phyloP scores from a whole-genome alignment of 805 yeast species.

The Citeromyces matritensis region DNA sequence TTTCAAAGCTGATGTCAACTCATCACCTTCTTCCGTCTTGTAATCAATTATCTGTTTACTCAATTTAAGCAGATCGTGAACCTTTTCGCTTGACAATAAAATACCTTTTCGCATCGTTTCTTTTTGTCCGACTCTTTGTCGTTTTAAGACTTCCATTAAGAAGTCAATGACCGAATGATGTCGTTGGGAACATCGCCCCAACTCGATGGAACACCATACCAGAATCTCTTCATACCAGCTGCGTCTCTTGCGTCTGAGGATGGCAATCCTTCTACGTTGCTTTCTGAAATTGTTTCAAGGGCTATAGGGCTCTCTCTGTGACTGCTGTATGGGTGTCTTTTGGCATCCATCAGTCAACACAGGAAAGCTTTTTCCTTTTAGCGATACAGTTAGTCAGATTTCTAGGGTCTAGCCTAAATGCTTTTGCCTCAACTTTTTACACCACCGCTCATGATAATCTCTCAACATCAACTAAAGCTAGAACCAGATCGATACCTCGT shows the following conservation, averaged over 20 bases:
- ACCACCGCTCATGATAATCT: too few species aligned
- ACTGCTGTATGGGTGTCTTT: too few species aligned
- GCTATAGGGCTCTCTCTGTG: too few species aligned
- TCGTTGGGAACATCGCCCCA: slow-evolving; percentile 72
- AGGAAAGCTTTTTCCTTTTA: too few species aligned
- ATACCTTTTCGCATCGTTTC: slow-evolving; percentile 30
- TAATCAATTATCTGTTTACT: slow-evolving; percentile 37
- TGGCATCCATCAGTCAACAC: too few species aligned
- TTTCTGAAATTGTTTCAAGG: too few species aligned
- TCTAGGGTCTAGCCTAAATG: too few species aligned
- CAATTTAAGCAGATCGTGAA: slow-evolving; percentile 28
- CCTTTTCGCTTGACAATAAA: slow-evolving; percentile 30
- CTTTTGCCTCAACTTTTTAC: too few species aligned
- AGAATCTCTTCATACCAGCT: slow-evolving; percentile 41
- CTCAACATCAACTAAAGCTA: too few species aligned
- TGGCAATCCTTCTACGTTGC: slow-evolving; percentile 27
- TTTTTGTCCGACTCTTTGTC: slow-evolving; percentile 26
- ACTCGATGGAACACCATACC: slow-evolving; percentile 35
- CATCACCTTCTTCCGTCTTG: slow-evolving; percentile 10
- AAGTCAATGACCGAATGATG: slow-evolving; percentile 60
- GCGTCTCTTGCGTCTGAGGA: slow-evolving; percentile 43
- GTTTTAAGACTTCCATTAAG: slow-evolving; percentile 32
- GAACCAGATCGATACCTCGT: too few species aligned
- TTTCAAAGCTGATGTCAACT: slow-evolving; percentile 26
- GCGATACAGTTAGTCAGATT: too few species aligned